These are phyloP conservation scores for Adiantum capillusveneris DNA, from an alignment of 75 land plant genomes.

Conservation along the genomic window DNA sequence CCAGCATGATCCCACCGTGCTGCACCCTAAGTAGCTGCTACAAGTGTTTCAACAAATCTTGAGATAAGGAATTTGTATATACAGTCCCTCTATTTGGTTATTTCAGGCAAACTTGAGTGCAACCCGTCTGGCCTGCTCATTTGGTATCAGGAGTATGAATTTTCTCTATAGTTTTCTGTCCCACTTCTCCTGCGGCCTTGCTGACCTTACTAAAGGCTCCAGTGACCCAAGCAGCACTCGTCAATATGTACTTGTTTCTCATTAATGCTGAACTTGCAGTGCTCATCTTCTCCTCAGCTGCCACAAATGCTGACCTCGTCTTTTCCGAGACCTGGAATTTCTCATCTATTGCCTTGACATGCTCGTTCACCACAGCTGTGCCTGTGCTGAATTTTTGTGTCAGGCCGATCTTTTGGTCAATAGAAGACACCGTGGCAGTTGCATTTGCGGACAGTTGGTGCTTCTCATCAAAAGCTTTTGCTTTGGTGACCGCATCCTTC, in stretches of 20 bases:
- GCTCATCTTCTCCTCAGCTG: conserved; percentile 69
- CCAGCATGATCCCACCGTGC: too few relatives aligned
- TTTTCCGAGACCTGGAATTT: conserved; percentile 76
- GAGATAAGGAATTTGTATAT: too few relatives aligned
- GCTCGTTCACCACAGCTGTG: conserved; percentile 67
- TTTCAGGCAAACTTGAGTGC: too few relatives aligned
- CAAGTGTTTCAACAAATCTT: too few relatives aligned
- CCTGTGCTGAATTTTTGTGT: conserved; percentile 38
- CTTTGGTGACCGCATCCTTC: conserved; percentile 78
- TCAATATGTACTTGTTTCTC: conserved; percentile 58
- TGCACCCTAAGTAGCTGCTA: too few relatives aligned
- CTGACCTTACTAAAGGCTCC: conserved; percentile 79
- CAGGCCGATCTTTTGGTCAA: conserved; percentile 66
- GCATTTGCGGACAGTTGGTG: conserved; percentile 77
- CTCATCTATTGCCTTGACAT: conserved; percentile 87
- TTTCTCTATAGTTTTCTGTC: conserved; percentile 67
- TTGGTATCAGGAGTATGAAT: conserved; percentile 14
- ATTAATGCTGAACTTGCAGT: conserved; percentile 67
- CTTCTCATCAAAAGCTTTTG: conserved; percentile 89
- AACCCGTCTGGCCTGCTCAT: too few relatives aligned
- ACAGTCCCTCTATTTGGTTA: too few relatives aligned
- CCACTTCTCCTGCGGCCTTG: conserved; percentile 64
- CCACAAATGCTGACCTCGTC: conserved; percentile 59
- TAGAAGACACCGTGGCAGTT: conserved; percentile 54
- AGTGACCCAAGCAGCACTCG: conserved; percentile 74